Base-by-base conservation (phyloP, 345 rosid species). In the Corchorus capsularis region DNA sequence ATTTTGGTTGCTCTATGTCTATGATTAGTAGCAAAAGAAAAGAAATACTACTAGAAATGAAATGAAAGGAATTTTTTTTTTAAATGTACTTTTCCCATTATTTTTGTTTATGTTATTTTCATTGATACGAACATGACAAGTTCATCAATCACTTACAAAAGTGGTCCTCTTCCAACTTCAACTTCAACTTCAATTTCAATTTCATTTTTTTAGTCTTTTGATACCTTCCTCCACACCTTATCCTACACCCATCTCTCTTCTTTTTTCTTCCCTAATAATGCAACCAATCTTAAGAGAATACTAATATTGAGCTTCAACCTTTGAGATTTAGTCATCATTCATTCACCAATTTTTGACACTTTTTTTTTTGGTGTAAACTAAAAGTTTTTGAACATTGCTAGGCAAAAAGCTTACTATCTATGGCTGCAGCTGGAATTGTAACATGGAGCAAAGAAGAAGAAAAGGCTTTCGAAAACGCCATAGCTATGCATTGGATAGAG, bases 401-500 rank as follows among this genome's bases (percentile, higher is more conserved):
- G 71, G 35, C 19, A 47, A 27, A 27, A 27, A 67, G 13, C 22
- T 15, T 16, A 66, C 50, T 59, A 89, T 90, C 50, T 59, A 89
- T 90, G 97, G 86, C 85, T 63, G 84, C 81, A 79, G 79, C 5
- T 39, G 43, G 78, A 27, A 27, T 27, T 71, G 74, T 66, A 43
- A 73, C 70, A 56, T 94, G 98, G 98, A 92, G 87, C 82, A 89
- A 86, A 77, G 98, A 90, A 76, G 98, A 92, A 72, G 96, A 94
- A 43, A 92, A 85, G 71, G 88, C 92, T 10, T 94, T 94, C 60
- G 97, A 94, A 80, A 87, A 86, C 66, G 91, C 90, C 63, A 90
- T 94, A 56, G 98, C 98, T 0, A 75, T 81, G 86, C 91, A 91
- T 81, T 91, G 91, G 82, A 72, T 45, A 47, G 85, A 81, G 22